Conservation (phyloP, 1,139 yeast species). For the Zygosaccharomyces sapae region DNA sequence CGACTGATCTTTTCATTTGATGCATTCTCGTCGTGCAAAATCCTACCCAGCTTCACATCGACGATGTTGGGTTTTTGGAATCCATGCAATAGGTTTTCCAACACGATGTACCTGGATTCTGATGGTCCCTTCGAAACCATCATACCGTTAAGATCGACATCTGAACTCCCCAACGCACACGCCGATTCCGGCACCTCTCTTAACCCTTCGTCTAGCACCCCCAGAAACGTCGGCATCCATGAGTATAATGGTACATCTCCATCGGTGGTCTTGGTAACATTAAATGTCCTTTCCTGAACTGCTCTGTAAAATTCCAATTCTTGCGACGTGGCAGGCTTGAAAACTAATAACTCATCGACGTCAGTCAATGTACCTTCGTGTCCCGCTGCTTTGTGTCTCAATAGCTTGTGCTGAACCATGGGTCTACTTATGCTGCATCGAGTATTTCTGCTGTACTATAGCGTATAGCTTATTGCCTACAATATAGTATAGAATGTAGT, state of each 20-base stretch:
- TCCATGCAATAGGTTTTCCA: constrained; percentile 65
- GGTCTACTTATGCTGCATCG: constrained; percentile 5
- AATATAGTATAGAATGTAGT: not conserved
- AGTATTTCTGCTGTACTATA: not conserved
- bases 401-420: constrained; percentile 19
- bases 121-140: constrained; percentile 8
- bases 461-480: not conserved
- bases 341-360: constrained; percentile 58
- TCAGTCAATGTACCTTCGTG: constrained; percentile 75
- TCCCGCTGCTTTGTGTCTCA: constrained; percentile 72
- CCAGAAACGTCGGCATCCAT: constrained; percentile 52
- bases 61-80: constrained; percentile 64
- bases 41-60: constrained; percentile 78
- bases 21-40: constrained; percentile 61
- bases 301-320: constrained; percentile 68
- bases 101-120: constrained; percentile 49
- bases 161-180: constrained; percentile 1
- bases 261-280: constrained; percentile 25
- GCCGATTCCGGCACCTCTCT: constrained; percentile 6
- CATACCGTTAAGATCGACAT: constrained; percentile 6
- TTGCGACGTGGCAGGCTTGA: constrained; percentile 59
- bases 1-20: constrained; percentile 57
- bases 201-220: constrained; percentile 43
- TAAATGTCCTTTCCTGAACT: constrained; percentile 16
- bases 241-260: constrained; percentile 43